Percentiles rank a stretch among this genome's conserved stretches.
Evolutionary conservation across 768 basidiomycete species (phyloP).

Genomic region (Mycena indigotica): DNA sequence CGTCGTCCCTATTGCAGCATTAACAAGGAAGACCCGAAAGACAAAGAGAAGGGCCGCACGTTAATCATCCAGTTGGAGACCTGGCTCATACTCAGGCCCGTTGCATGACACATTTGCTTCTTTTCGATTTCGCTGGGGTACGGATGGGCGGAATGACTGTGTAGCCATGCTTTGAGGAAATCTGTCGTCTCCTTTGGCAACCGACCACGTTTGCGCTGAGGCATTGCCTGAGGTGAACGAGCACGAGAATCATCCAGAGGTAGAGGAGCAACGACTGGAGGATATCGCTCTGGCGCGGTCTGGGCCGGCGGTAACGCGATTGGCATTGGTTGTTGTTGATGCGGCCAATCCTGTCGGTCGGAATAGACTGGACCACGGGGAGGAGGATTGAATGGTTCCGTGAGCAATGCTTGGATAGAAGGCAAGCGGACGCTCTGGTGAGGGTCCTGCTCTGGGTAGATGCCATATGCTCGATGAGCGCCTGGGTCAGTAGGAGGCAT

Average conservation of each 20-base stretch:
- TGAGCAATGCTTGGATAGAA: slow-evolving; percentile 14
- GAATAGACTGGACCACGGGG: slow-evolving; percentile 7
- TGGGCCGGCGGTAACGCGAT: background rate
- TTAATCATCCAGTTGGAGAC: slow-evolving; percentile 96
- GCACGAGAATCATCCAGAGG: slow-evolving; percentile 47
- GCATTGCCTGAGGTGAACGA: slow-evolving; percentile 54
- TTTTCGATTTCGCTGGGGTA: slow-evolving; percentile 92
- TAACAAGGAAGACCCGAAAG: slow-evolving; percentile 14
- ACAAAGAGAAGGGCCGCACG: slow-evolving; percentile 37
- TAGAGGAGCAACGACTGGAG: slow-evolving; percentile 26
- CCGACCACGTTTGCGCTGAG: slow-evolving; percentile 81
- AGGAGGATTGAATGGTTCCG: slow-evolving; percentile 17
- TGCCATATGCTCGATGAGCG: background rate
- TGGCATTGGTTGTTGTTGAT: background rate
- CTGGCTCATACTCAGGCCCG: slow-evolving; percentile 85
- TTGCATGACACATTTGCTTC: slow-evolving; percentile 84
- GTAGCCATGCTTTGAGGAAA: slow-evolving; percentile 85
- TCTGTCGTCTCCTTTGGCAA: slow-evolving; percentile 90
- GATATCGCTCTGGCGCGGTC: slow-evolving; percentile 11
- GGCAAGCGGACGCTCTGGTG: slow-evolving; percentile 18
- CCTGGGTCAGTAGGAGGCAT: background rate
- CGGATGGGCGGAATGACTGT: slow-evolving; percentile 85
- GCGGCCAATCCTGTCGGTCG: slow-evolving; percentile 3
- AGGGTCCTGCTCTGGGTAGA: slow-evolving; percentile 2
- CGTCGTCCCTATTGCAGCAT: slow-evolving; percentile 61